Conservation (phyloP, 148 eudicot species). For the Rhododendron williamsianum region DNA sequence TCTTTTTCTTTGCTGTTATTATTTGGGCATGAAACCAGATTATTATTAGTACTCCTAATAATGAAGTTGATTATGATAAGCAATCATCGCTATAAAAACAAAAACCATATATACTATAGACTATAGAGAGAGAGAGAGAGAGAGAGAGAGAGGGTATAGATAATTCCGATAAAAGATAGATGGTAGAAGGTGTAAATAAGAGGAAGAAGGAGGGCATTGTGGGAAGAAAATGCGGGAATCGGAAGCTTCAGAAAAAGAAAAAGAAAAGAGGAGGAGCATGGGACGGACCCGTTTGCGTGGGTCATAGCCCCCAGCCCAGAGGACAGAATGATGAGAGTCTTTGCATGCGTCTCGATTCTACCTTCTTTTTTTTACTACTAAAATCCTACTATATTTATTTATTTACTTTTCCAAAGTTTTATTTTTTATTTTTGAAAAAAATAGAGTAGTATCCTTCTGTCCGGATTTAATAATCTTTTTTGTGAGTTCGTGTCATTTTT, state of each 20-base stretch:
- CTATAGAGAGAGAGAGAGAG: no score
- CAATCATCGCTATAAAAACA: no score
- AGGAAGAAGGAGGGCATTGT: background rate
- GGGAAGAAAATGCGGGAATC: constrained; percentile 6
- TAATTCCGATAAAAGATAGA: background rate
- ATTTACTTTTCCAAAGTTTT: background rate
- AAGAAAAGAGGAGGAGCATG: constrained; percentile 3
- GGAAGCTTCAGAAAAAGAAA: constrained; percentile 5
- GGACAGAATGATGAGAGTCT: constrained; percentile 41
- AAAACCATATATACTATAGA: no score
- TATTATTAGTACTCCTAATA: no score
- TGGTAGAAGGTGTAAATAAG: background rate
- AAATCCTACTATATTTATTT: no score
- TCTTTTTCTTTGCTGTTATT: no score
- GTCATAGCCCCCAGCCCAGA: constrained; percentile 8
- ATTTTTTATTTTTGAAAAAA: background rate
- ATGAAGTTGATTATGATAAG: no score
- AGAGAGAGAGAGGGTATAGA: background rate
- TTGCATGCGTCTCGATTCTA: constrained; percentile 50
- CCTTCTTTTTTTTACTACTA: background rate
- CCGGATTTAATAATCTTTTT: no score
- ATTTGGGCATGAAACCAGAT: no score
- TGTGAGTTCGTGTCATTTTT: no score
- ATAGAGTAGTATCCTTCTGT: no score
- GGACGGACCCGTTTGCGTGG: constrained; percentile 25